Evolutionary conservation across 768 basidiomycete genomes (phyloP), one percentile per base, ranked within the genome.

Genomic region (Lanmaoa rubissima): DNA sequence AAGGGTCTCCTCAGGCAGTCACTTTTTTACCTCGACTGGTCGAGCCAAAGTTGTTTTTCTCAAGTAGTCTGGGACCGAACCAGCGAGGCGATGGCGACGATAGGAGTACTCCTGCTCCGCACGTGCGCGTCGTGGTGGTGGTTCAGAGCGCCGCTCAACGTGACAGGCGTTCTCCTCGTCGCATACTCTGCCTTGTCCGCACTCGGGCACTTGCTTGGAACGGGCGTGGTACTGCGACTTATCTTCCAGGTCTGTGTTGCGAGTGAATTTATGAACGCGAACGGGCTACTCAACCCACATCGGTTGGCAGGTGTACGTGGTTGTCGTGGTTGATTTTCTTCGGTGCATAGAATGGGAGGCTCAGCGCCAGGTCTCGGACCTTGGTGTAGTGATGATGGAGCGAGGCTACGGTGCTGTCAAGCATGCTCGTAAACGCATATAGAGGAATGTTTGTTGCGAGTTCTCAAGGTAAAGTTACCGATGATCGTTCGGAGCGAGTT

Each of bases 321-420:
- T 5, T 1, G 21, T 41, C 13, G n/a, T 46, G 38, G 28, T 40
- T 24, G 52, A 58, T 26, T 46, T 52, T 38, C 31, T 61, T 24
- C 49, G 2, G 42, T 65, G 57, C 19, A 47, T 53, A 32, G 28
- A 57, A 35, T 65, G 63, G 60, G 53, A 57, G 21, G 40, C 50
- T 38, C 55, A 45, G 36, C 53, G 45, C 24, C 43, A 24, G 19
- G 34, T 39, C 13, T 28, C 14, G 16, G 55, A 40, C 21, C 14
- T 55, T 26, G 45, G 43, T 24, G 35, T 48, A 6, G 6, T 16
- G 39, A 21, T 16, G 49, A 55, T 51, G 42, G 48, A 50, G 19
- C 40, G 13, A 5, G 44, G 19, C 0, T 39, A 47, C 24, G 36
- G 34, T 42, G 8, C 16, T 19, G 31, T 45, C 36, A 51, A 19